A percentile compares a stretch with the other conserved stretches of the same genome.
Evolutionary conservation across 768 basidiomycete species (phyloP).

Genomic region (Termitomyces sp.): DNA sequence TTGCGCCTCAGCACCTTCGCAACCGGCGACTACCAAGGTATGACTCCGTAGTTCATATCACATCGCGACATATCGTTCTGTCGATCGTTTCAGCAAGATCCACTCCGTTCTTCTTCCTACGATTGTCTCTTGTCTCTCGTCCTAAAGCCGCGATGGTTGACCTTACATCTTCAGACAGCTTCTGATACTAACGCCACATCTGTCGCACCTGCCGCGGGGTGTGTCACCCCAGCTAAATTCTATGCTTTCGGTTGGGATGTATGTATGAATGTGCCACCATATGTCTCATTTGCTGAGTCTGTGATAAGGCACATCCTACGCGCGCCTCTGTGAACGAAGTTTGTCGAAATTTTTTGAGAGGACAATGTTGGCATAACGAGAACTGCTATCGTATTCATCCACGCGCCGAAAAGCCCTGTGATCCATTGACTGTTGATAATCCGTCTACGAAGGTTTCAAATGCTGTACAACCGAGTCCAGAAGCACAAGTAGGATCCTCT

Average conservation of each 20-base stretch:
- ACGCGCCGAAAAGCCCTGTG: neutral
- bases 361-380: neutral
- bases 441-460: neutral
- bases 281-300: neutral
- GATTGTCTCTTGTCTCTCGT: neutral
- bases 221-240: neutral
- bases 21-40: neutral
- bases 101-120: neutral
- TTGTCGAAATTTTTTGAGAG: slow-evolving; percentile 5
- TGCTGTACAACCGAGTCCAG: too few species aligned
- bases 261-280: neutral
- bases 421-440: neutral
- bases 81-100: neutral
- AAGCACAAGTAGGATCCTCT: too few species aligned
- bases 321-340: slow-evolving; percentile 14
- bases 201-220: neutral
- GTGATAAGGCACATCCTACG: slow-evolving; percentile 23
- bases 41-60: neutral
- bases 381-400: slow-evolving; percentile 10
- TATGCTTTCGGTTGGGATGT: slow-evolving; percentile 13
- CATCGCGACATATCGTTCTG: neutral
- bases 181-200: neutral
- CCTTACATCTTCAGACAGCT: neutral
- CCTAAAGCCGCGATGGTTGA: neutral
- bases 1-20: neutral